These are phyloP conservation scores for Grigorovia humatica DNA, from an alignment of 805 yeast genomes.

Conservation along the genomic window DNA sequence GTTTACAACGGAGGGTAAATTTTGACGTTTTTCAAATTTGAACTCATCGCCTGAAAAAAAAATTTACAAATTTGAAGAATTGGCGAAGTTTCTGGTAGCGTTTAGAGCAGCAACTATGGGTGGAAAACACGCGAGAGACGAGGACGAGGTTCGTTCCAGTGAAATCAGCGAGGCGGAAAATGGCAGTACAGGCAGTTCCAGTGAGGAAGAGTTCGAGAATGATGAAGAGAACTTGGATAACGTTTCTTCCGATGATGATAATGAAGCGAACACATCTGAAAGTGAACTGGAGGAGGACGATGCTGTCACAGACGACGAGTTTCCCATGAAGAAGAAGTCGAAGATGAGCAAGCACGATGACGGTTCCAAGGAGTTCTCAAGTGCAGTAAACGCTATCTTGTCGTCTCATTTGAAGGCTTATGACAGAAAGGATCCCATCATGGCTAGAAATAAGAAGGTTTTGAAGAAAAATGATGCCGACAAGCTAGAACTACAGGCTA, in stretches of 20 bases:
- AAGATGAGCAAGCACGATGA: conserved; percentile 50
- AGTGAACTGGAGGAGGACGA: conserved; percentile 13
- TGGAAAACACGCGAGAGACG: neutral
- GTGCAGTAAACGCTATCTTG: conserved; percentile 73
- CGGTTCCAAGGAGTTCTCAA: conserved; percentile 69
- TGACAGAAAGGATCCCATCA: conserved; percentile 79
- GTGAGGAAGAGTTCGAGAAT: conserved; percentile 5
- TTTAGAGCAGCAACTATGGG: neutral
- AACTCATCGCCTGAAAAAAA: neutral
- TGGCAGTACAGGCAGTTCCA: neutral
- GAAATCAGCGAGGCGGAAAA: neutral
- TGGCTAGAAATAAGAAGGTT: conserved; percentile 70
- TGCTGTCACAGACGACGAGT: conserved; percentile 30
- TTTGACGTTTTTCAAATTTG: too few relatives aligned
- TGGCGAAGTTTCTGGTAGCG: neutral
- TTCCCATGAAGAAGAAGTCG: conserved; percentile 42
- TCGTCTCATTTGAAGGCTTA: conserved; percentile 83
- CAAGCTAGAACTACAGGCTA: conserved; percentile 77
- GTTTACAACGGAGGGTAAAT: neutral
- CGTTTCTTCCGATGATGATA: conserved; percentile 13
- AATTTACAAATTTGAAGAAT: neutral
- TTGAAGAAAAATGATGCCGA: conserved; percentile 67
- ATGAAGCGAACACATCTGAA: conserved; percentile 15
- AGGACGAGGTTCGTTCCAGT: neutral
- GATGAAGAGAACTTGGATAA: conserved; percentile 15